These are phyloP conservation scores for Saccharomyces uvarum DNA, from an alignment of 1,139 yeast genomes.

Conservation along the genomic window DNA sequence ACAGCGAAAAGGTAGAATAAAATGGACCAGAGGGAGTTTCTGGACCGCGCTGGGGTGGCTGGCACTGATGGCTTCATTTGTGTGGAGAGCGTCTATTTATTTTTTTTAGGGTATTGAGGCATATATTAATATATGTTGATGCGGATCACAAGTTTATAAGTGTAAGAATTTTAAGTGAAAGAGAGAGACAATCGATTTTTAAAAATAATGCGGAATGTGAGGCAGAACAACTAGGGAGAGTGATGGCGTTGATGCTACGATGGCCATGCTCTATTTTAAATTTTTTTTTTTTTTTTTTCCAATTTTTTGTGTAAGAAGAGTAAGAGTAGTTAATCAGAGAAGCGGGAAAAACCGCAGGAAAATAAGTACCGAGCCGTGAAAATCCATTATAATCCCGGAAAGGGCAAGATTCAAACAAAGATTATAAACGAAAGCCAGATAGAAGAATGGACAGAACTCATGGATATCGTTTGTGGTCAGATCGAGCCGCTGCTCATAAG, in stretches of 20 bases:
- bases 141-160: not conserved
- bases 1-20: conserved; percentile 8
- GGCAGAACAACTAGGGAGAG: not conserved
- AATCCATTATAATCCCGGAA: not conserved
- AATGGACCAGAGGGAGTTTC: conserved; percentile 7
- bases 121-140: not conserved
- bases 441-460: not conserved
- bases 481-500: too few species aligned
- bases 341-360: not conserved
- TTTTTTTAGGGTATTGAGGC: not conserved
- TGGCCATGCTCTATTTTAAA: not conserved
- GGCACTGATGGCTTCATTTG: not conserved
- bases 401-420: not conserved
- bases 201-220: not conserved
- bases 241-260: not conserved
- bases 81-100: not conserved
- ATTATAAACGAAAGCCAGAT: not conserved
- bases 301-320: not conserved
- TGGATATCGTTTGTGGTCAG: not conserved
- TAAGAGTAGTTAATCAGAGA: not conserved
- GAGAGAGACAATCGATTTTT: not conserved
- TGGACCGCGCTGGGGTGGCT: not conserved
- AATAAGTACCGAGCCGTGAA: not conserved
- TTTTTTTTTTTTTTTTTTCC: not conserved
- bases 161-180: not conserved